Base-by-base conservation (phyloP, 23 red algal species). In the Gracilaria domingensis region DNA sequence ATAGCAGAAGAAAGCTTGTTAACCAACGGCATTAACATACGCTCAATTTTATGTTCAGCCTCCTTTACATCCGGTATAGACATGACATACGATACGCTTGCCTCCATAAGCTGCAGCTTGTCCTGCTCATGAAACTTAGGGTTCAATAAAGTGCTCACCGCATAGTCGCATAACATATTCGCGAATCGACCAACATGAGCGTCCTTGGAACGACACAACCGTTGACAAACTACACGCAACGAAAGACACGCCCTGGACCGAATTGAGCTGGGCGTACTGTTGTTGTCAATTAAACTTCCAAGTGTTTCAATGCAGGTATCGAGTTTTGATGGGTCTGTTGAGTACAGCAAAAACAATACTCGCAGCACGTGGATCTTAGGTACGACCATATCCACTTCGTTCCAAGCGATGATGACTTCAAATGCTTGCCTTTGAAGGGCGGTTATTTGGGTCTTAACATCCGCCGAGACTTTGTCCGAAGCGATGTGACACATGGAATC, bases 31-130 rank as follows among this genome's bases (percentile, higher is more conserved):
- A 38, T 47, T 20, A 89, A n/a, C 75, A 89, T 57, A 24, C 51
- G 69, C 51, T 89, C 86, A 65, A 80, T 80, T 18, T 50, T 55
- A 21, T 75, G 42, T 40, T 61, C 50, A n/a, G 69, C 45, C 62
- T 89, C 86, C 34, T 89, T 61, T 24, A 89, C 65, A 64, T 65
- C 75, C 0, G 65, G 40, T 25, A 61, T 61, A 18, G 72, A 67
- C 39, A 89, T 60, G 51, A 89, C 61, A 66, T 25, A 75, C 26
- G 71, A 44, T 45, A 89, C 40, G 40, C 73, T 80, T 64, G 86
- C 86, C 42, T 89, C 86, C 47, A 89, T 33, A 61, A 89, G 75
- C 69, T 79, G 86, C 24, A 39, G 25, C 29, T 89, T 89, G 54
- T 89, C 69, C 29, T 55, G 50, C n/a, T 67, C 47, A 42, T 55